These are phyloP conservation scores for Colletotrichum sojae DNA, from an alignment of 2,329 filamentous ascomycete species.

Conservation along the genomic window DNA sequence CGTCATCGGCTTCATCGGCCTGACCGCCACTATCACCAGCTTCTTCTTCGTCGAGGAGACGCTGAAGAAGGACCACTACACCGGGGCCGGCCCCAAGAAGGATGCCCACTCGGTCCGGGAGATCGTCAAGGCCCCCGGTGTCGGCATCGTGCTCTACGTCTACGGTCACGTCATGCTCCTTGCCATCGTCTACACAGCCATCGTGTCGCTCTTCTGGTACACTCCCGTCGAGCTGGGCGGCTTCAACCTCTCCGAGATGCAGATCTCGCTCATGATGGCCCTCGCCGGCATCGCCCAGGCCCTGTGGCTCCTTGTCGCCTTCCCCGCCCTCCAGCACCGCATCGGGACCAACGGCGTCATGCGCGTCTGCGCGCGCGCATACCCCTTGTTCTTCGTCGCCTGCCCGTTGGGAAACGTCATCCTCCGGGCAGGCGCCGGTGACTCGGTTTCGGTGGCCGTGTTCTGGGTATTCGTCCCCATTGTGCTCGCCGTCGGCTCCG, in stretches of 20 bases:
- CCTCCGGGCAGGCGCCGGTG: constrained; percentile 63
- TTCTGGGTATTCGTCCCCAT: constrained; percentile 68
- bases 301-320: constrained; percentile 78
- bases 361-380: constrained; percentile 64
- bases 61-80: constrained; percentile 50
- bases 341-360: constrained; percentile 78
- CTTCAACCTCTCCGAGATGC: constrained; percentile 70
- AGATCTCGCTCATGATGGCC: constrained; percentile 78
- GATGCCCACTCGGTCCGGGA: constrained; percentile 26
- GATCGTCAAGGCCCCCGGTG: constrained; percentile 74
- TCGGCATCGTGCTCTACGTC: constrained; percentile 75
- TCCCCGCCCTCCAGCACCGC: constrained; percentile 76
- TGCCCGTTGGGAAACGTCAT: constrained; percentile 69
- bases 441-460: constrained; percentile 49
- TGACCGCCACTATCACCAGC: constrained; percentile 65
- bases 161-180: constrained; percentile 78
- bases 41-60: constrained; percentile 76
- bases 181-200: constrained; percentile 79
- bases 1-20: constrained; percentile 56
- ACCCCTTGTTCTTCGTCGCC: constrained; percentile 75
- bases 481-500: constrained; percentile 68
- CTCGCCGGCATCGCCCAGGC: constrained; percentile 77
- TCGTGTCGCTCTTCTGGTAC: constrained; percentile 78
- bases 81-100: constrained; percentile 5
- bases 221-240: constrained; percentile 75